Base-by-base conservation (phyloP, 2,329 filamentous ascomycete genomes). In the Aureobasidium subglaciale region DNA sequence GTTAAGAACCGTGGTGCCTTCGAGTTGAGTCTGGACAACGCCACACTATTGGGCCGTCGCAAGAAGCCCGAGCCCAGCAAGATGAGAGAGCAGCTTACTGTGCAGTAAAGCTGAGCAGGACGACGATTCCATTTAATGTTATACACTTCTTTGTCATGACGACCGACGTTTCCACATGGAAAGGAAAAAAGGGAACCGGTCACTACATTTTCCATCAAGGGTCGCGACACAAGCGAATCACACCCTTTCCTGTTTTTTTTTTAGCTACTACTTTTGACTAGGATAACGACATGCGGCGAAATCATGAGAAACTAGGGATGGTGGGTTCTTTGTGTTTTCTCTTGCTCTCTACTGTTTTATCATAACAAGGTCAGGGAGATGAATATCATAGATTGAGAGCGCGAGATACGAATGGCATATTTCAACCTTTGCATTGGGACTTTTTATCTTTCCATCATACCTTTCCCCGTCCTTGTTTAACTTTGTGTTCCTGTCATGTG, bases 1-100 rank as follows among this genome's bases (percentile, higher is more conserved):
- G 89, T 93, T 56, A 80, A 78, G 60, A 83, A 87, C 63, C 88
- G 86, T 70, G 90, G 89, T 29, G 84, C 87, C 0, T 99, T 99
- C 63, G 93, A 99, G 71, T 80, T 99, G 43, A 96, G 84, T 66
- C 75, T 99, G 34, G 90, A 95, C 61, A 93, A 93, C 56, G 88
- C 93, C 1, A 97, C 91, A 1, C 73, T 99, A 50, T 76, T 99
- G 4, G 91, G 91, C 29, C 83, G 91, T 63, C 75, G 83, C 61
- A 81, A 79, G 69, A 77, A 76, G 67, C 61, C 60, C 9, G 59
- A 61, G 15, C 70, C 70, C 1, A 79, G 76, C 62, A 69, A 70
- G 4, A 60, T 80, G 63, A 66, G 77, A 60, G 69, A 76, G 59
- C 65, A 75, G 58, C 64, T 75, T 4, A 55, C 43, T 34, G 65